Evolutionary conservation across 495 filamentous ascomycete genomes (phyloP).

Genomic region (Podospora comata): DNA sequence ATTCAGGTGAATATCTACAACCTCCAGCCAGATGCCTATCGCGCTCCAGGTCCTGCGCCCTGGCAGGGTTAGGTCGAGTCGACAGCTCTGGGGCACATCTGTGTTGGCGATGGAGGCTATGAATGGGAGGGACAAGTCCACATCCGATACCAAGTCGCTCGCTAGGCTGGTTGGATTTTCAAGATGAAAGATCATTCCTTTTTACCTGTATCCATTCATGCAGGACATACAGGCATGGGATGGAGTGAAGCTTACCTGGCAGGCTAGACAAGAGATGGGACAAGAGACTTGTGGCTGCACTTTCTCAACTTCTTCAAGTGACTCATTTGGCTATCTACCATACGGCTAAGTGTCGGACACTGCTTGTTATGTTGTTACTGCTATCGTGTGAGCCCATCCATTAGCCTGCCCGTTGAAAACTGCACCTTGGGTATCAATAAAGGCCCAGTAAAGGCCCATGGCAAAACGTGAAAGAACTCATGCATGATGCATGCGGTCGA

Average conservation of each 20-base stretch:
- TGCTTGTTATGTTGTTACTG: neutral
- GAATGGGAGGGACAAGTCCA: too few species aligned
- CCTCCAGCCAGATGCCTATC: constrained; percentile 31
- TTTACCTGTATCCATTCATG: too few species aligned
- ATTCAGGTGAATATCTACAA: constrained; percentile 25
- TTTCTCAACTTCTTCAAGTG: too few species aligned
- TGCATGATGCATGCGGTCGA: neutral
- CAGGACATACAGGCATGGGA: too few species aligned
- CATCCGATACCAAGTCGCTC: too few species aligned
- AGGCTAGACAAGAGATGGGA: too few species aligned
- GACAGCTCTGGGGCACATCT: too few species aligned
- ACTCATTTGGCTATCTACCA: neutral
- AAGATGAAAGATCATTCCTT: too few species aligned
- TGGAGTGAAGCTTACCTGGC: too few species aligned
- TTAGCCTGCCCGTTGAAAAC: neutral
- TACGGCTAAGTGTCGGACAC: neutral
- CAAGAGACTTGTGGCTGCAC: too few species aligned
- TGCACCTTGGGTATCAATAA: neutral
- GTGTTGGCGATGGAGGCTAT: too few species aligned
- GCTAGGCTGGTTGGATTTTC: too few species aligned
- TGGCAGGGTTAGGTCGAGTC: constrained; percentile 23
- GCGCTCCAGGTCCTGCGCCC: constrained; percentile 38
- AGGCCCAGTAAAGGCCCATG: neutral
- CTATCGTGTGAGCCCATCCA: neutral
- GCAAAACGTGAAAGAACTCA: neutral